Percentiles rank a stretch among this genome's conserved stretches.
These are phyloP conservation scores for Penicillium waksmanii DNA, from an alignment of 495 filamentous ascomycete genomes.

Conservation along the genomic window DNA sequence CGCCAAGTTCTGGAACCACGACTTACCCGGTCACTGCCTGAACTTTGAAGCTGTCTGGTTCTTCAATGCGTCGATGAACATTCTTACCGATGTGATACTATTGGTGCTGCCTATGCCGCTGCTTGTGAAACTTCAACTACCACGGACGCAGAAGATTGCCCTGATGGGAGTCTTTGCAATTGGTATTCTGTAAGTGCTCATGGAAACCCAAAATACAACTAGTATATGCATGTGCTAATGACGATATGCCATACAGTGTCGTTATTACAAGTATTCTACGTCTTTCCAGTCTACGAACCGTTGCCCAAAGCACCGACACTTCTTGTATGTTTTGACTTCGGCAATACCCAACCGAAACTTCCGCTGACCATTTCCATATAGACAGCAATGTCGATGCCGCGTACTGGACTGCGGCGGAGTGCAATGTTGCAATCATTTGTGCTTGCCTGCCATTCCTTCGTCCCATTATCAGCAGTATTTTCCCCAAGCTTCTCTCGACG, in stretches of 20 bases:
- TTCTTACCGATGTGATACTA: slow-evolving; percentile 59
- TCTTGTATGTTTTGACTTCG: slow-evolving; percentile 62
- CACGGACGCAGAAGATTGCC: slow-evolving; percentile 52
- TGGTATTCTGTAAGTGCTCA: slow-evolving; percentile 55
- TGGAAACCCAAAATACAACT: slow-evolving; percentile 30
- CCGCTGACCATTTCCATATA: slow-evolving; percentile 17
- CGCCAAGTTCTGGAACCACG: slow-evolving; percentile 54
- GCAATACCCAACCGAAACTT: slow-evolving; percentile 44
- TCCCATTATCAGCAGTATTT: slow-evolving; percentile 72
- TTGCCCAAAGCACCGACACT: slow-evolving; percentile 44
- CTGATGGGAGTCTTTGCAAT: slow-evolving; percentile 59
- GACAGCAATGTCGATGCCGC: slow-evolving; percentile 57
- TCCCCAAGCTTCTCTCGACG: slow-evolving; percentile 65
- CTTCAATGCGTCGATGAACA: slow-evolving; percentile 58
- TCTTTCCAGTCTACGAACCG: slow-evolving; percentile 35
- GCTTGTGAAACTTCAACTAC: slow-evolving; percentile 54
- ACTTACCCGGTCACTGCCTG: slow-evolving; percentile 55
- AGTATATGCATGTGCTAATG: neutral
- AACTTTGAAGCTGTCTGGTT: slow-evolving; percentile 50
- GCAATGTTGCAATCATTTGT: slow-evolving; percentile 81
- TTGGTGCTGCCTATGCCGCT: slow-evolving; percentile 60
- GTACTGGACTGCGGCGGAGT: slow-evolving; percentile 82
- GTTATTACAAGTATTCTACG: slow-evolving; percentile 42
- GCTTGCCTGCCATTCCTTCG: slow-evolving; percentile 85
- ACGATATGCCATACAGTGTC: slow-evolving; percentile 19